Conservation (phyloP, 1,284 basidiomycete genomes). For the Heterobasidion irregulare region DNA sequence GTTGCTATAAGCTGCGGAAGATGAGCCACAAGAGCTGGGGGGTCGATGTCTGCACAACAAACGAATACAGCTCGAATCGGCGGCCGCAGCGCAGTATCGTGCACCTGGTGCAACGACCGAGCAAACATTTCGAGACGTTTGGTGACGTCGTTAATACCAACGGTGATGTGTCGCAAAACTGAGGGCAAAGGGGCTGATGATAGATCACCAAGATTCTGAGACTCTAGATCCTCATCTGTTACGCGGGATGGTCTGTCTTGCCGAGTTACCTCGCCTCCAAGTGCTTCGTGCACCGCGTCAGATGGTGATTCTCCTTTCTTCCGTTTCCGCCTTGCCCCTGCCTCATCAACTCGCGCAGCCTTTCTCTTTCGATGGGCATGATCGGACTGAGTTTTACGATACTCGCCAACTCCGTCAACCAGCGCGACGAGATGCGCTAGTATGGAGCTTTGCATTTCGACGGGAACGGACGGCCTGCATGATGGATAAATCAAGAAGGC, state of each 20-base stretch:
- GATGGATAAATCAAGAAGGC: constrained; percentile 5
- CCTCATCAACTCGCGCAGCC: constrained; percentile 1
- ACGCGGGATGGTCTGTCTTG: neutral
- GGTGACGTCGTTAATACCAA: constrained; percentile 80
- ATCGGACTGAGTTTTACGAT: constrained; percentile 25
- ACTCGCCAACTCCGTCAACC: constrained; percentile 41
- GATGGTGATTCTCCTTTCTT: neutral
- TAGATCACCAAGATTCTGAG: neutral
- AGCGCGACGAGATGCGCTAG: constrained; percentile 40
- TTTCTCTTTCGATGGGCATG: constrained; percentile 27
- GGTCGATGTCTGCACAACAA: constrained; percentile 66
- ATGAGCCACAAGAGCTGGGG: constrained; percentile 62
- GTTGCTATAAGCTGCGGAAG: constrained; percentile 66
- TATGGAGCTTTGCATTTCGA: constrained; percentile 52
- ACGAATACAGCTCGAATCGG: constrained; percentile 48
- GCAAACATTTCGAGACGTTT: constrained; percentile 62
- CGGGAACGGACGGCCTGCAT: constrained; percentile 56
- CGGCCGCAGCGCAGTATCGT: constrained; percentile 5
- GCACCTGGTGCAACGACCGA: constrained; percentile 21
- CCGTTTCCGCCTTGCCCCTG: constrained; percentile 11
- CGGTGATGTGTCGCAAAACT: constrained; percentile 43
- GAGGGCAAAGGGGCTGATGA: constrained; percentile 21
- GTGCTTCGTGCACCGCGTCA: too few relatives aligned
- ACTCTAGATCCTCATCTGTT: neutral
- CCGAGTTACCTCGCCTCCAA: neutral